Base-by-base conservation (phyloP, 2,329 filamentous ascomycete genomes). In the Tolypocladium endophyticum region DNA sequence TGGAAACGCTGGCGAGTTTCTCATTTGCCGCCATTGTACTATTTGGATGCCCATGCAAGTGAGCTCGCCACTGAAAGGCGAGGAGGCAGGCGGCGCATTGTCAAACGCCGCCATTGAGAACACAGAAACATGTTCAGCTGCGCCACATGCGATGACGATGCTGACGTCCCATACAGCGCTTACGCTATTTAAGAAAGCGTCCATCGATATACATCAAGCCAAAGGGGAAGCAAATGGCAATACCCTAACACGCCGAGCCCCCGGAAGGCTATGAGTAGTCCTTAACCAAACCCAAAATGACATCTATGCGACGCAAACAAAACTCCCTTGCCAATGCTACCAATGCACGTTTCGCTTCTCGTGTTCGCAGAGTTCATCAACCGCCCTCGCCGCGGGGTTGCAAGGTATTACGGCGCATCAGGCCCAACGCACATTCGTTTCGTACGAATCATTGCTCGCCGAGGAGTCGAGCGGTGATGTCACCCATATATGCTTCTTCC, bases 401-500 rank as follows among this genome's bases (percentile, higher is more conserved):
- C 30, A 30, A 53, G 30, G 18, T 23, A 20, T 11, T 23, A 11
- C n/a, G 30, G 30, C 50, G 30, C 20, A 54, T 35, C 30, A 36
- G 30, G 6, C 35, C 35, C 7, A 20, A 23, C 18, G 20, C 11
- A 12, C 12, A 35, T 6, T 30, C 12, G 20, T 8, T 54, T 16
- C 50, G 50, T 36, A 23, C 47, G 5, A 16, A 11, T 61, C 73
- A 87, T 70, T 84, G 82, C 73, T 97, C 92, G 43, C 89, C 89
- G 39, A 97, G 85, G 8, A 97, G 81, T 60, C 88, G 82, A 23
- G 91, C 90, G 0, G 90, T 96, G 63, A 97, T 87, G 66, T 96
- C 92, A 4, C 90, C 91, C 83, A 96, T 90, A 66, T 92, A 92
- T 1, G 87, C 91, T 68, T 94, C 89, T 69, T 95, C 90, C n/a